Percentiles rank a stretch among this genome's conserved stretches.
phyloP scores from a whole-genome alignment of 352 stramenopile genomes.

The Phytophthora parvispora region DNA sequence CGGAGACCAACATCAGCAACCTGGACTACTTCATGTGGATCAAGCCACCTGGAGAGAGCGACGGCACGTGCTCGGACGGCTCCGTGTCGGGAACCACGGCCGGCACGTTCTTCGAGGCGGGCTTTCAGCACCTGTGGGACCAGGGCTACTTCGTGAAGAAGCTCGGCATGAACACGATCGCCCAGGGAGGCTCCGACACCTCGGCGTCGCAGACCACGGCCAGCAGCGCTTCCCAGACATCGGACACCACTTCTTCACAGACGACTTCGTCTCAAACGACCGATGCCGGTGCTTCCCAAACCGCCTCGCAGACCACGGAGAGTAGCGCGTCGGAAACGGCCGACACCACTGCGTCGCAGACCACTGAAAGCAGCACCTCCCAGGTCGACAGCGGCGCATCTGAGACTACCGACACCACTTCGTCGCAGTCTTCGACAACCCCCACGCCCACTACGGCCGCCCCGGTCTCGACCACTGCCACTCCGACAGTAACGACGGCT shows the following conservation, averaged over 20 bases:
- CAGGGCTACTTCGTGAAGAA: conserved; percentile 62
- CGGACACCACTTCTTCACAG: conserved; percentile 9
- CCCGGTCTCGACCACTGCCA: conserved; percentile 10
- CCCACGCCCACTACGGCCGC: conserved; percentile 8
- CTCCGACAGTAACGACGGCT: conserved; percentile 2
- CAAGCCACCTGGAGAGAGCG: conserved; percentile 74
- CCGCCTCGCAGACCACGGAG: conserved; percentile 2
- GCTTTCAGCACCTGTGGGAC: conserved; percentile 73
- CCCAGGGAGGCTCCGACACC: conserved; percentile 18
- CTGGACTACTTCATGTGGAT: conserved; percentile 85
- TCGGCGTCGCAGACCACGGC: conserved; percentile 16
- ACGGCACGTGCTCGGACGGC: conserved; percentile 54
- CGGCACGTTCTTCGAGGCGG: conserved; percentile 65
- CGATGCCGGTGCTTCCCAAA: conserved; percentile 17
- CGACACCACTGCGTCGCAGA: conserved; percentile 2
- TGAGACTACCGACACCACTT: conserved; percentile 5
- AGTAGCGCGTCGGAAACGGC: conserved; percentile 15
- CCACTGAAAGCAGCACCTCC: conserved; percentile 1
- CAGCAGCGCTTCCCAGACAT: conserved; percentile 3
- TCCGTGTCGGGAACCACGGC: conserved; percentile 41
- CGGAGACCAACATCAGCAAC: conserved; percentile 51
- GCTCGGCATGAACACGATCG: conserved; percentile 32
- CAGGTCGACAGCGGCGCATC: conserved; percentile 8
- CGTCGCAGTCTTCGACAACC: conserved; percentile 6
- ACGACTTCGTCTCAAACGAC: conserved; percentile 13